A percentile compares a stretch with the other conserved stretches of the same genome.
These are phyloP conservation scores for Globisporangium spinosum DNA, from an alignment of 352 stramenopile genomes.

Conservation along the genomic window DNA sequence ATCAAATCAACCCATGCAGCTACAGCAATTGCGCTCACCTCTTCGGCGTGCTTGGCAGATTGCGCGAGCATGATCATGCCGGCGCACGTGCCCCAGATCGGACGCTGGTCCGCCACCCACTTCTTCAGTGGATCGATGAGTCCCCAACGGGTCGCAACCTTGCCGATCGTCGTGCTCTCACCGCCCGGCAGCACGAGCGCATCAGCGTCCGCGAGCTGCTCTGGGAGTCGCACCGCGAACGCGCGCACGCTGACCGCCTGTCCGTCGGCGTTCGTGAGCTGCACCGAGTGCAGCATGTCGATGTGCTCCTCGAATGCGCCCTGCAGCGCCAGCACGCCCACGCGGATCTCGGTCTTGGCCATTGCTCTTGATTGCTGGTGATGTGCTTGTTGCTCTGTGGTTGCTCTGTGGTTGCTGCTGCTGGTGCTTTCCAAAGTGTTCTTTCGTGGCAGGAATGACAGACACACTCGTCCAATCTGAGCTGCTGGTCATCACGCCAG, in stretches of 20 bases:
- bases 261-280: slow-evolving; percentile 18
- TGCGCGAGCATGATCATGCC: slow-evolving; percentile 95
- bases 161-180: slow-evolving; percentile 95
- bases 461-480: slow-evolving; percentile 8
- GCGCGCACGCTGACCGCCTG: slow-evolving; percentile 37
- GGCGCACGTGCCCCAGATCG: slow-evolving; percentile 96
- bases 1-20: not conserved
- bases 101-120: slow-evolving; percentile 64
- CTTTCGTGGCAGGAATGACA: not conserved
- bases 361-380: slow-evolving; percentile 10
- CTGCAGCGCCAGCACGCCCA: slow-evolving; percentile 89
- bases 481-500: slow-evolving; percentile 1
- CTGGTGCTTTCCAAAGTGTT: not conserved
- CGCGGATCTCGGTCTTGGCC: slow-evolving; percentile 30
- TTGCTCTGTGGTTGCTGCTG: not conserved
- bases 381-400: not conserved
- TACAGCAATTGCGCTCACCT: slow-evolving; percentile 36
- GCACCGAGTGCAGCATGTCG: slow-evolving; percentile 65
- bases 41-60: slow-evolving; percentile 76
- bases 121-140: slow-evolving; percentile 75
- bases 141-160: slow-evolving; percentile 83
- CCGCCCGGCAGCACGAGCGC: slow-evolving; percentile 93
- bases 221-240: slow-evolving; percentile 76
- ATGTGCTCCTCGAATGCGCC: slow-evolving; percentile 92
- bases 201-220: slow-evolving; percentile 81